Evolutionary conservation across 768 basidiomycete genomes (phyloP), one percentile per base, ranked within the genome.

Genomic region (Suillus occidentalis): DNA sequence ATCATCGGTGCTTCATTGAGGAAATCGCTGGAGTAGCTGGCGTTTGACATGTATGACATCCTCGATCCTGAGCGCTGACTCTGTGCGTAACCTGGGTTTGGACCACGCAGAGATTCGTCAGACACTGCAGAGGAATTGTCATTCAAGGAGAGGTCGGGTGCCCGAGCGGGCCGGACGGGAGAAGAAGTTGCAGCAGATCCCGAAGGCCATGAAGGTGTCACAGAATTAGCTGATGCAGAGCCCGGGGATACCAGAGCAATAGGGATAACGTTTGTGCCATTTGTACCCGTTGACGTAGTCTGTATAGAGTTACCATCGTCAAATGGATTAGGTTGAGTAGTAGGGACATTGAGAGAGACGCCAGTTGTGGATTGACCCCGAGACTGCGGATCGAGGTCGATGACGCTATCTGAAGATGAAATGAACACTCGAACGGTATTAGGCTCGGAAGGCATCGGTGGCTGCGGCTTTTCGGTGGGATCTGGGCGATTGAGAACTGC

Each of bases 261-360:
- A 66, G 92, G 92, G 64, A 94, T 94, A 68, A 93, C 92, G 69
- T 94, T 94, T 28, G 92, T 91, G 50, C 86, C 85, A 72, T 91
- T 89, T 16, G 91, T 89, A 52, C 86, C 83, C n/a, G 88, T 86
- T 12, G 84, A 84, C 0, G 81, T 80, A 36, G 92, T 94, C 76
- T 91, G 90, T 65, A 94, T 94, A 45, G 92, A 94, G 57, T 89
- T 86, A 34, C 76, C 78, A 70, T 94, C 92, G 50, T 86, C 85
- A 76, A 94, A 94, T 28, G 92, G 92, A 79, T 94, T 92, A 60
- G 79, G 81, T 47, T 60, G 43, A 60, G 75, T 63, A 69, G 73
- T 58, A 68, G 57, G 69, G 63, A 65, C 49, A 58, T 55, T 56
- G 60, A 45, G 64, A 40, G 65, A 63, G 56, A n/a, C 18, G 10